phyloP scores from a whole-genome alignment of 2,329 filamentous ascomycete genomes.

The Helotiales sp. region DNA sequence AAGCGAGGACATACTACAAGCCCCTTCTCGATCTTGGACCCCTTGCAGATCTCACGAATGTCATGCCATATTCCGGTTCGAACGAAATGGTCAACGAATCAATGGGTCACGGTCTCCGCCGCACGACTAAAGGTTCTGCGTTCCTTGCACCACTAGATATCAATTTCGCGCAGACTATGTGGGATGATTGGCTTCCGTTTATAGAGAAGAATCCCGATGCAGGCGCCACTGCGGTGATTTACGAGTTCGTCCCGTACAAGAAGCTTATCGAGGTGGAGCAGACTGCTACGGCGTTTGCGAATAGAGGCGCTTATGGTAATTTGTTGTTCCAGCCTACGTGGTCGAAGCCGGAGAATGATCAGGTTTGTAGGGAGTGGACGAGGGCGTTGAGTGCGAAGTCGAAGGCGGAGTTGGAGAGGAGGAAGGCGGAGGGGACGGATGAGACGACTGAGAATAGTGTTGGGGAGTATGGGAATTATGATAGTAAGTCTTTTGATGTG shows the following conservation, averaged over 20 bases:
- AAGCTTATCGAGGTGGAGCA: constrained; percentile 25
- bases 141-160: constrained; percentile 14
- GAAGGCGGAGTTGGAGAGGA: constrained; percentile 13
- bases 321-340: constrained; percentile 33
- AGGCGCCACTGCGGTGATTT: constrained; percentile 21
- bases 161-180: constrained; percentile 19
- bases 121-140: constrained; percentile 16
- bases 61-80: constrained; percentile 36
- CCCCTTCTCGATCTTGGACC: constrained; percentile 32
- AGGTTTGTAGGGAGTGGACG: constrained; percentile 22
- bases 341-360: constrained; percentile 24
- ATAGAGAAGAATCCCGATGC: constrained; percentile 25
- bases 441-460: constrained; percentile 7
- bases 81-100: constrained; percentile 36
- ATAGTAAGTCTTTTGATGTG: constrained; percentile 7
- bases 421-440: constrained; percentile 8
- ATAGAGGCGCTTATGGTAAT: constrained; percentile 30
- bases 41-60: constrained; percentile 25
- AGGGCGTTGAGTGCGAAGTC: constrained; percentile 18
- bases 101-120: constrained; percentile 10
- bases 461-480: constrained; percentile 26
- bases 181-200: constrained; percentile 33
- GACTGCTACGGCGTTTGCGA: constrained; percentile 29
- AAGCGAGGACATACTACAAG: constrained; percentile 31
- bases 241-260: constrained; percentile 23